These are phyloP conservation scores for Verbascum thapsus DNA, from an alignment of 257 asterid genomes.

Conservation along the genomic window DNA sequence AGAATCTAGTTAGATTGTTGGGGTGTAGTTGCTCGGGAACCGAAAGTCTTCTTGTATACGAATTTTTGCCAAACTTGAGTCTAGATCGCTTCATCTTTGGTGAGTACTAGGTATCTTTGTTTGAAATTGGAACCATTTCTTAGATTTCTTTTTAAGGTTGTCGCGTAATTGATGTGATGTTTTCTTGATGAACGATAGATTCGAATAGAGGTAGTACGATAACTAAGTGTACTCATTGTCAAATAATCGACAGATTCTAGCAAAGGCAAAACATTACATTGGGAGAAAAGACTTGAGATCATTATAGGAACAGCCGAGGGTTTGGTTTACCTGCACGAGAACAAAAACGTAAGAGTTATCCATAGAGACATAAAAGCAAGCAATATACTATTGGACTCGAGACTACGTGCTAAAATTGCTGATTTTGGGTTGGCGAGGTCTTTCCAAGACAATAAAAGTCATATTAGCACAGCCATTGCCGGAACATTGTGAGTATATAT, in stretches of 20 bases:
- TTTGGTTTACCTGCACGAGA: conserved; percentile 75
- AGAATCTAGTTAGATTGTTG: conserved; percentile 75
- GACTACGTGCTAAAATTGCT: too few species aligned
- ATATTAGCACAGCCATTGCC: conserved; percentile 78
- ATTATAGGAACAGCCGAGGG: conserved; percentile 80
- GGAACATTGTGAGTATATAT: conserved; percentile 69
- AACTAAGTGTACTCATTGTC: too few species aligned
- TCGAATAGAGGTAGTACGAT: conserved; percentile 54
- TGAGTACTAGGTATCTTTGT: conserved; percentile 39
- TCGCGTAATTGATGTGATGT: not conserved
- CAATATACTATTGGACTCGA: too few species aligned
- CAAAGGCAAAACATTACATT: conserved; percentile 60
- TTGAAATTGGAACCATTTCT: too few species aligned
- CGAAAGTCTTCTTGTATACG: conserved; percentile 91
- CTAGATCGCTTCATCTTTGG: conserved; percentile 81
- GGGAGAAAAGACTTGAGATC: conserved; percentile 69
- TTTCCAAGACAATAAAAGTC: conserved; percentile 72
- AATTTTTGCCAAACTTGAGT: conserved; percentile 70
- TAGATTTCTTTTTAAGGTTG: not conserved
- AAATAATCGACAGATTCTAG: too few species aligned
- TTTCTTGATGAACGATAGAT: conserved; percentile 44
- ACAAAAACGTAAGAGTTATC: conserved; percentile 59
- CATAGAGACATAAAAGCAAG: too few species aligned
- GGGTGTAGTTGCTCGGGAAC: conserved; percentile 94
- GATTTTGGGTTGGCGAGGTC: too few species aligned